Percentiles rank a stretch among this genome's conserved stretches.
These are phyloP conservation scores for Aspergillus quadrilineatus DNA, from an alignment of 2,329 filamentous ascomycete species.

Conservation along the genomic window DNA sequence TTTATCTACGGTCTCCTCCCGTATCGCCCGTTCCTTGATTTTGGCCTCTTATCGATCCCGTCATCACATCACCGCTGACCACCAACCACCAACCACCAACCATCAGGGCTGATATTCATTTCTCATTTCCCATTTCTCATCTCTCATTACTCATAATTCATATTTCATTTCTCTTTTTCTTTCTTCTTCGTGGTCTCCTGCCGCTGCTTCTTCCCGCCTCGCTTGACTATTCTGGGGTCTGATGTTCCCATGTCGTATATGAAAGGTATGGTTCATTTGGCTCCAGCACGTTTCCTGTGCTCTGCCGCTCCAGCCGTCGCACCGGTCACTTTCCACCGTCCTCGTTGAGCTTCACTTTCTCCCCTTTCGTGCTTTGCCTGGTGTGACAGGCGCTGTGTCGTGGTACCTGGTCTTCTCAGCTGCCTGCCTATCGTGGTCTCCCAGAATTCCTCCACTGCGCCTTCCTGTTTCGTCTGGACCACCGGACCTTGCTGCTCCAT, in stretches of 20 bases:
- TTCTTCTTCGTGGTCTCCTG: too few relatives aligned
- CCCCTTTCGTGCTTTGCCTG: background rate
- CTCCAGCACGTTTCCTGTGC: background rate
- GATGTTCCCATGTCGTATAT: conserved; percentile 20
- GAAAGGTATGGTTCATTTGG: conserved; percentile 19
- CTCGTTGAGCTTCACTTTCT: conserved; percentile 3
- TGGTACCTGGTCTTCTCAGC: background rate
- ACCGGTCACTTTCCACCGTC: conserved; percentile 10
- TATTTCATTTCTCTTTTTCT: too few relatives aligned
- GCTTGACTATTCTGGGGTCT: conserved; percentile 5
- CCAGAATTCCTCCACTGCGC: background rate
- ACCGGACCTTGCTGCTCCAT: background rate
- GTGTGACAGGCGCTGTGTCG: conserved; percentile 3
- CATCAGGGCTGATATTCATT: background rate
- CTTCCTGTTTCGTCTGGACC: conserved; percentile 2
- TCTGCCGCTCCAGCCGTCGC: background rate
- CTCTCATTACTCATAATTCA: background rate
- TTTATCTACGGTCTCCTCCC: background rate
- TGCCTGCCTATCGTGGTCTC: background rate
- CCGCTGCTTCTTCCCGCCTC: background rate
- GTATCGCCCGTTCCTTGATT: background rate
- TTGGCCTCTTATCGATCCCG: conserved; percentile 10
- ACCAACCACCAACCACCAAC: too few relatives aligned
- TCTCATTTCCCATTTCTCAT: conserved; percentile 5
- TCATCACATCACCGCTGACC: background rate